phyloP scores from a whole-genome alignment of 2,329 filamentous ascomycete genomes.

The Penicillium olsonii region DNA sequence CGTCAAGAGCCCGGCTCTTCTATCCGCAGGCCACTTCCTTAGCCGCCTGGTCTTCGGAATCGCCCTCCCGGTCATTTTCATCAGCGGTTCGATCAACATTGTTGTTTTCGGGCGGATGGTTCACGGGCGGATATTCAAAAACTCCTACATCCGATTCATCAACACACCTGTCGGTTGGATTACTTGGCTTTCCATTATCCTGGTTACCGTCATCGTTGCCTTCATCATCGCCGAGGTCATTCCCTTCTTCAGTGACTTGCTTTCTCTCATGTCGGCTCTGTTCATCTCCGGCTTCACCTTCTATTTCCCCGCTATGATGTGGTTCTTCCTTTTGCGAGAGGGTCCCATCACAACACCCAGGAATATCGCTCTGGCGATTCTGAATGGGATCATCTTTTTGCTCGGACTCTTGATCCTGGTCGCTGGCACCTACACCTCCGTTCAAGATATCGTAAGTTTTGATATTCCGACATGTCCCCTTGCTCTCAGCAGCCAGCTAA shows the following conservation, averaged over 20 bases:
- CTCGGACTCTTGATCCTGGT: constrained; percentile 74
- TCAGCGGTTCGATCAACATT: constrained; percentile 40
- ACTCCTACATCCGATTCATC: constrained; percentile 37
- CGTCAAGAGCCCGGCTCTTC: constrained; percentile 35
- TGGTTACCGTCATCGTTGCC: constrained; percentile 69
- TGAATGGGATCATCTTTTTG: constrained; percentile 70
- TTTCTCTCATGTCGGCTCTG: constrained; percentile 57
- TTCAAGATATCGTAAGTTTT: constrained; percentile 35
- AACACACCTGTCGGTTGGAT: constrained; percentile 39
- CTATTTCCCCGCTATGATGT: constrained; percentile 57
- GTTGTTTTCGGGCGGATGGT: constrained; percentile 37
- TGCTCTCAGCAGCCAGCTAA: not conserved
- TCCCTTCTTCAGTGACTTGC: constrained; percentile 75
- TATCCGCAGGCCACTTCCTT: constrained; percentile 29
- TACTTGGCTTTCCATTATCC: constrained; percentile 33
- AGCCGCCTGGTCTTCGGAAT: constrained; percentile 37
- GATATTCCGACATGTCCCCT: not conserved
- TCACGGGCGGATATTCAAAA: constrained; percentile 36
- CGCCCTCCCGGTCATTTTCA: constrained; percentile 39
- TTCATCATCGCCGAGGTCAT: constrained; percentile 85
- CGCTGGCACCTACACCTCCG: constrained; percentile 73
- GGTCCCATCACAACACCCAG: constrained; percentile 36
- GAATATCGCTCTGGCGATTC: constrained; percentile 53
- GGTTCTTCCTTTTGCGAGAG: constrained; percentile 33
- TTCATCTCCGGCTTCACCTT: constrained; percentile 91